Base-by-base conservation (phyloP, 2,329 filamentous ascomycete genomes). In the Neoascochyta sp. region DNA sequence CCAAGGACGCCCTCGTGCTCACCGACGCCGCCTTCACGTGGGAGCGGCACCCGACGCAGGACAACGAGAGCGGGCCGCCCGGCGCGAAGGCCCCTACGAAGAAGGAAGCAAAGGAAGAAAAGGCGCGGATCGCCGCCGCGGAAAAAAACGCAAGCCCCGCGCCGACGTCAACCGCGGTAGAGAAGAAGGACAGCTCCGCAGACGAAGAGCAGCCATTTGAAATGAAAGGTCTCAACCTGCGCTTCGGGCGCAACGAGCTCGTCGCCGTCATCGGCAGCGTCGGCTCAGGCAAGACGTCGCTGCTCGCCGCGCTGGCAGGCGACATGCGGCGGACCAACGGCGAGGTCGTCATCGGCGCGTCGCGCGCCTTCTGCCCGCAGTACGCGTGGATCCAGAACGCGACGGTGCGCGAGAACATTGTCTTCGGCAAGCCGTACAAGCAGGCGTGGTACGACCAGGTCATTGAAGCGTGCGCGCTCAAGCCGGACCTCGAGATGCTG, bases 361-460 rank as follows among this genome's bases (percentile, higher is more conserved):
- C 80, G 3, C 74, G 89, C 40, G 86, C 90, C 0, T 95, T 95
- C 52, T 96, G 92, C 45, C 90, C 90, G 0, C 90, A 98, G 57
- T 95, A 95, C 54, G 86, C 92, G 0, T 98, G 92, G 92, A 95
- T 98, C 27, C 90, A 96, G 57, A 96, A 96, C 53, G 75, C 87
- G 0, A 86, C 83, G 1, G 76, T 96, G 3, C 80, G 79, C 40
- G 79, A 95, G 18, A 98, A 98, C 52, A 94, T 98, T 36, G 65
- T 87, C 0, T 96, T 96, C 52, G 90, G 90, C 8, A 90, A 87
- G 71, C 69, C 74, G 58, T 76, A 47, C 39, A 73, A 94, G 29
- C 73, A 73, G 35, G 66, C 69, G 3, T 95, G 90, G 89, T 94
- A 95, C 54, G 74, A 82, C 24, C 67, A 83, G 29, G 88, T 95